These are phyloP conservation scores for Casuarina equisetifolia DNA, from an alignment of 306 rosid genomes.

Conservation along the genomic window DNA sequence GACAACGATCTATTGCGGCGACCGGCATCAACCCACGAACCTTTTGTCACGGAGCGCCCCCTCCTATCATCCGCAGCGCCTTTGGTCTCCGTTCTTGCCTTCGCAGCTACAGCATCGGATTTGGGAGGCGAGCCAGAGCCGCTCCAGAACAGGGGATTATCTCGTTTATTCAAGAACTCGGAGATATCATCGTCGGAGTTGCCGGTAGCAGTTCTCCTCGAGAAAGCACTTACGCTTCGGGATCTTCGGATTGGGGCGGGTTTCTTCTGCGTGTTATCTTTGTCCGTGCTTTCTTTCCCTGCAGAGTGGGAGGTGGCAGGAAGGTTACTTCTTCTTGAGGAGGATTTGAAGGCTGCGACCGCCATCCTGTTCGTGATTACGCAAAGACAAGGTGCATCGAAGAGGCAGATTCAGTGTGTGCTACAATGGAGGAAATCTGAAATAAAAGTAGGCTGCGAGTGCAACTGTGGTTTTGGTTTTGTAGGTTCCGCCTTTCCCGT, in stretches of 20 bases:
- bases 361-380: constrained; percentile 46
- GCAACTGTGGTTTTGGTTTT: background rate
- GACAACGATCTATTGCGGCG: constrained; percentile 65
- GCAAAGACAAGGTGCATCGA: background rate
- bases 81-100: constrained; percentile 16
- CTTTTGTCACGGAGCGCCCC: constrained; percentile 52
- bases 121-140: constrained; percentile 25
- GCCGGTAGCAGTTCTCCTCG: constrained; percentile 26
- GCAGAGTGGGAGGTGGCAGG: constrained; percentile 19
- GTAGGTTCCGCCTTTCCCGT: background rate
- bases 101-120: constrained; percentile 12
- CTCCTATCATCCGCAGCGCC: constrained; percentile 24
- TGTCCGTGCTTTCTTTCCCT: constrained; percentile 29
- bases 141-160: constrained; percentile 75
- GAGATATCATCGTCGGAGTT: constrained; percentile 20
- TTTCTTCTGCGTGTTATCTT: constrained; percentile 24
- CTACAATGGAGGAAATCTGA: background rate
- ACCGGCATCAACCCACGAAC: constrained; percentile 42
- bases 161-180: constrained; percentile 74
- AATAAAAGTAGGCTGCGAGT: background rate
- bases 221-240: constrained; percentile 74
- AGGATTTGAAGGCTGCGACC: constrained; percentile 77
- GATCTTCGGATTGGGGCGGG: constrained; percentile 68
- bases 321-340: constrained; percentile 59
- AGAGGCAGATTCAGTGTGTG: background rate